A percentile compares a stretch with the other conserved stretches of the same genome.
These are phyloP conservation scores for Saturnispora hagleri DNA, from an alignment of 805 yeast species.

Conservation along the genomic window DNA sequence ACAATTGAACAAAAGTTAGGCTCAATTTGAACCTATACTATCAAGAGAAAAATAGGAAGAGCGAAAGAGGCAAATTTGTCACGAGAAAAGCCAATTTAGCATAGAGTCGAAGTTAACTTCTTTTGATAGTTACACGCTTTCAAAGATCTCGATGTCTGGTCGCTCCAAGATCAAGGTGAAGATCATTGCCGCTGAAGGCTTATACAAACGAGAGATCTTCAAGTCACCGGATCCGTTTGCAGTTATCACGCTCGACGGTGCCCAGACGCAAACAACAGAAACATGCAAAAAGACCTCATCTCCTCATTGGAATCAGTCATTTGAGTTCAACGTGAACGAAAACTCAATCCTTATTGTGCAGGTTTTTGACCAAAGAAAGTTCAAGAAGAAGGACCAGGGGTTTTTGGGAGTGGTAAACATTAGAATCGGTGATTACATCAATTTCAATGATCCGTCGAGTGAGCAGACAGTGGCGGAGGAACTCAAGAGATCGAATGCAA, in stretches of 20 bases:
- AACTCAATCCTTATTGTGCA: slow-evolving; percentile 84
- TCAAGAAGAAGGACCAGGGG: slow-evolving; percentile 97
- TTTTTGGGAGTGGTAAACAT: slow-evolving; percentile 93
- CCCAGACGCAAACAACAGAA: slow-evolving; percentile 89
- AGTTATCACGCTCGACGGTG: slow-evolving; percentile 93
- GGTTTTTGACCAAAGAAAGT: slow-evolving; percentile 94
- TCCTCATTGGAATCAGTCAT: slow-evolving; percentile 96
- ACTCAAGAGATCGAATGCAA: slow-evolving; percentile 84
- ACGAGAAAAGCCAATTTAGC: not conserved
- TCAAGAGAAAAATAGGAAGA: not conserved
- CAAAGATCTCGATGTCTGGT: not conserved
- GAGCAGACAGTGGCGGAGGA: slow-evolving; percentile 92
- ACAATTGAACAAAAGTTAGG: not conserved
- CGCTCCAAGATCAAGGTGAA: slow-evolving; percentile 46
- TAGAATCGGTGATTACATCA: slow-evolving; percentile 81
- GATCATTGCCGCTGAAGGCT: slow-evolving; percentile 91
- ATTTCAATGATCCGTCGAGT: slow-evolving; percentile 37
- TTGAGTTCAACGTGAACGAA: slow-evolving; percentile 66
- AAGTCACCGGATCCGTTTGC: slow-evolving; percentile 98
- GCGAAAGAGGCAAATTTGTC: slow-evolving; percentile 1
- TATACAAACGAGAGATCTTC: slow-evolving; percentile 90
- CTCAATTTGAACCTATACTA: not conserved
- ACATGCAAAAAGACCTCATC: slow-evolving; percentile 89
- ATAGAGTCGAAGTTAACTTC: not conserved
- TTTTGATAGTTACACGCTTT: not conserved